Evolutionary conservation across 164 flowering plant genomes (phyloP).

Genomic region (Echeveria elegans): DNA sequence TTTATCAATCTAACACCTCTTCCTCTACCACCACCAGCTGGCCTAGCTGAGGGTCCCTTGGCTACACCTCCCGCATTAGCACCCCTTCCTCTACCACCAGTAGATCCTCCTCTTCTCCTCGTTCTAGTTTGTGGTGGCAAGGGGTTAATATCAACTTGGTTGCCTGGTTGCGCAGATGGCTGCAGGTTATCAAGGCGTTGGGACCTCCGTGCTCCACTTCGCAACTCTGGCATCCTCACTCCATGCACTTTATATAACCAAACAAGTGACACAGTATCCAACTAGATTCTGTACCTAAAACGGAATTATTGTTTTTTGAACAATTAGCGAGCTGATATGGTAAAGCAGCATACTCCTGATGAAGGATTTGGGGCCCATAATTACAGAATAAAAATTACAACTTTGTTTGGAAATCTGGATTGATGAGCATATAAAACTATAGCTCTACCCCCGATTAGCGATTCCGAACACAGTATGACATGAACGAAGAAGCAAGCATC

Average conservation of each 20-base stretch:
- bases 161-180: conserved; percentile 47
- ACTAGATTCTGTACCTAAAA: conserved; percentile 8
- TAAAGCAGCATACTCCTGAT: not conserved
- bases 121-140: conserved; percentile 53
- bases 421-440: not conserved
- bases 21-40: conserved; percentile 70
- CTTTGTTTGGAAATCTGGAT: not conserved
- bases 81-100: conserved; percentile 73
- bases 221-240: conserved; percentile 89
- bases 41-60: conserved; percentile 45
- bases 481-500: not conserved
- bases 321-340: conserved; percentile 3
- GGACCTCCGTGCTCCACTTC: conserved; percentile 91
- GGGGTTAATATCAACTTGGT: conserved; percentile 51
- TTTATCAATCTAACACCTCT: conserved; percentile 60
- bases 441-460: not conserved
- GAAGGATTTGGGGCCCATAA: not conserved
- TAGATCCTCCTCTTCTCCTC: conserved; percentile 50
- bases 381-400: not conserved
- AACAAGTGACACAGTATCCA: conserved; percentile 18
- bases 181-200: conserved; percentile 78
- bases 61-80: conserved; percentile 56
- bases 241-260: conserved; percentile 67
- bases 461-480: not conserved
- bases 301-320: not conserved